Evolutionary conservation across 306 rosid species (phyloP), one percentile per base, ranked within the genome.

Genomic region (Herpetospermum pedunculosum): DNA sequence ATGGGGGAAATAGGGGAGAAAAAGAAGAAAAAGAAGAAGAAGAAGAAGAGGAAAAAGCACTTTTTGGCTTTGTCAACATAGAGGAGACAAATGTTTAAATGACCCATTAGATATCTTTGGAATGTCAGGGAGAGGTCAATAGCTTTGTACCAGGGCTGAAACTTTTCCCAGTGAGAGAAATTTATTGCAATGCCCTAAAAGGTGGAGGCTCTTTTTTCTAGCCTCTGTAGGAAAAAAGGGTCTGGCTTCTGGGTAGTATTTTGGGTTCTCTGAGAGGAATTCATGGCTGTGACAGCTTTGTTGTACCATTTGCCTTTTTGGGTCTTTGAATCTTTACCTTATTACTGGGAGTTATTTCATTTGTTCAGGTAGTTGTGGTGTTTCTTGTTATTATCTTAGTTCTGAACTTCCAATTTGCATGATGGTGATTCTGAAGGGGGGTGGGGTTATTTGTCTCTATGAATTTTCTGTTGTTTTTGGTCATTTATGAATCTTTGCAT

Each of bases 241-340:
- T 53, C 81, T 83, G 83, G 74, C 74, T 37, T 78, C 77, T 81
- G 87, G 83, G 80, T 90, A 85, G 85, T 85, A 82, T 74, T 70
- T 77, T 44, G 88, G 82, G 81, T 80, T 85, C 75, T 84, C 86
- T 85, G 87, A 76, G 40, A 80, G 81, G 81, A 88, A 86, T 93
- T 91, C 97, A 89, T 89, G 88, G 91, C 92, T 75, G n/a, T 84
- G 86, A 84, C 94, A 84, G 88, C 96, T 87, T 78, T 85, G 86
- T 68, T 83, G 87, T 78, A 75, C 85, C 73, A 29, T 79, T 75
- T 34, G 73, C 68, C 80, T 88, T 80, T 80, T 84, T 80, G 83
- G 86, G 87, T 76, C 75, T 83, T 81, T 90, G 89, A 53, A 28
- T 70, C 75, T 78, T 77, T 82, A 58, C 80, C 80, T 80, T 78